Evolutionary conservation across 176 grass and related monocot genomes (phyloP).

Genomic region (Oryza nivara): DNA sequence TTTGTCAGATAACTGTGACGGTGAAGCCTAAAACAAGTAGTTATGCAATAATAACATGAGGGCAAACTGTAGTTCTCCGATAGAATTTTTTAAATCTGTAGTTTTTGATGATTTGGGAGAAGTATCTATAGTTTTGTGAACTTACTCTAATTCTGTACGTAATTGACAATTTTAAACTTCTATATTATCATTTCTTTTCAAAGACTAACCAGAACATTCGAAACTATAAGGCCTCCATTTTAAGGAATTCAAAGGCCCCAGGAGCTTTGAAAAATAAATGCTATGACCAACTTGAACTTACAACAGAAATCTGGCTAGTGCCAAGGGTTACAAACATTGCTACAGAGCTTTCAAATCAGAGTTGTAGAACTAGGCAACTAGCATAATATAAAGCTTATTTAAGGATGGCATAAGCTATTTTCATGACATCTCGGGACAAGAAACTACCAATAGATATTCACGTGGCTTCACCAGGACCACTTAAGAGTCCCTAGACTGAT

Average conservation of each 20-base stretch:
- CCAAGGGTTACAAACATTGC: background rate
- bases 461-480: background rate
- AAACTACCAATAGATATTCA: background rate
- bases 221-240: conserved; percentile 13
- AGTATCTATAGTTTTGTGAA: too few species aligned
- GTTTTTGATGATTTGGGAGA: too few species aligned
- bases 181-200: conserved; percentile 4
- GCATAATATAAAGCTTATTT: background rate
- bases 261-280: conserved; percentile 24
- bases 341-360: background rate
- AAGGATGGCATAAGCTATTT: conserved; percentile 10
- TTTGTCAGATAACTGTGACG: too few species aligned
- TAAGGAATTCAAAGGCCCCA: background rate
- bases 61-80: too few species aligned
- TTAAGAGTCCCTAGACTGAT: background rate
- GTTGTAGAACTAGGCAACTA: background rate
- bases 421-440: background rate
- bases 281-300: background rate
- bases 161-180: background rate
- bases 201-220: conserved; percentile 15
- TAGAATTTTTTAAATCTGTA: too few species aligned
- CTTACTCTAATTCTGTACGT: too few species aligned
- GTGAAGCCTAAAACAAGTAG: too few species aligned
- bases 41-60: too few species aligned
- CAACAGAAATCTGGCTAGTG: background rate